Conservation (phyloP, 345 rosid genomes). For the Rhodamnia argentea region DNA sequence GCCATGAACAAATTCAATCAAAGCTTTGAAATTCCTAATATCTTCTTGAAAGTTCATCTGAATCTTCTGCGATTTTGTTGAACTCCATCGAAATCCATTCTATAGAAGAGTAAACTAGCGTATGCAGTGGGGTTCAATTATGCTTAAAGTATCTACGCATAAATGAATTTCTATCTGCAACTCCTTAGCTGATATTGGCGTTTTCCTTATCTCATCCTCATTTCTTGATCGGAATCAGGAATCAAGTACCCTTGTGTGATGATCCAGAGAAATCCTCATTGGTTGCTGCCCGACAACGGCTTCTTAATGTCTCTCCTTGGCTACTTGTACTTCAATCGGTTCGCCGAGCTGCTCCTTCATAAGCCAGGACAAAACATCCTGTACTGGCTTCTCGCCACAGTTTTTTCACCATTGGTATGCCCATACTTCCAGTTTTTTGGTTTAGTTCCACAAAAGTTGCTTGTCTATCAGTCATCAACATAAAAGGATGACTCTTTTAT, state of each 20-base stretch:
- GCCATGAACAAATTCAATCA: neutral
- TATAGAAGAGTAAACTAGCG: neutral
- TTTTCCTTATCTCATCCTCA: neutral
- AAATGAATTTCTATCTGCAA: neutral
- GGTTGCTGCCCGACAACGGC: conserved; percentile 5
- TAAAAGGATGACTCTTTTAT: neutral
- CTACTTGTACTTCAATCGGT: conserved; percentile 12
- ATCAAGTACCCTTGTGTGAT: conserved; percentile 20
- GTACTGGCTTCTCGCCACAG: conserved; percentile 6
- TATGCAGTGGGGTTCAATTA: neutral
- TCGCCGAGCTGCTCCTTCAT: conserved; percentile 16
- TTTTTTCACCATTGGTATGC: conserved; percentile 24
- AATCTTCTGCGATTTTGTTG: neutral
- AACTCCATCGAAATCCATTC: neutral
- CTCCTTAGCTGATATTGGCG: neutral
- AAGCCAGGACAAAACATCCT: conserved; percentile 24
- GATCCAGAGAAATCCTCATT: conserved; percentile 14
- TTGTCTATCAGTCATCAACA: neutral
- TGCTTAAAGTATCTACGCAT: neutral
- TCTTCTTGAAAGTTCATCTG: neutral
- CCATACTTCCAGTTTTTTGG: neutral
- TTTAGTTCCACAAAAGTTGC: neutral
- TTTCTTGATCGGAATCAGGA: conserved; percentile 5
- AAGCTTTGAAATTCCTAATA: neutral
- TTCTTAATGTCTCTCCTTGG: neutral